Evolutionary conservation across 148 eudicot genomes (phyloP).

Genomic region (Agrostemma githago): DNA sequence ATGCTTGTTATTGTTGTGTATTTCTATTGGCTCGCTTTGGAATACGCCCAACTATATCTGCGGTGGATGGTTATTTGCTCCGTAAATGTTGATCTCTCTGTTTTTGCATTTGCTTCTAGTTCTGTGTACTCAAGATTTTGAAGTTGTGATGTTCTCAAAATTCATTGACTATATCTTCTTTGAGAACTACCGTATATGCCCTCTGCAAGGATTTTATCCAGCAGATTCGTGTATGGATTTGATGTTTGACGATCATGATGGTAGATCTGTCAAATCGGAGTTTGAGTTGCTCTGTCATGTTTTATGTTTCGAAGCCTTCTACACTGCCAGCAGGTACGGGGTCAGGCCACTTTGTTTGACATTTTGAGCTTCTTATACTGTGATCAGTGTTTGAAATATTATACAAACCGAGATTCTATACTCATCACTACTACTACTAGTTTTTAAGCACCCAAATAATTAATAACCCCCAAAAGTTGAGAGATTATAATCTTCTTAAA

Average conservation of each 20-base stretch:
- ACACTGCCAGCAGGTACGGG: not conserved
- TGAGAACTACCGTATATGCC: not conserved
- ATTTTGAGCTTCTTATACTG: not conserved
- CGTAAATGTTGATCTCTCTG: not conserved
- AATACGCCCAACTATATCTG: not conserved
- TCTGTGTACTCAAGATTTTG: not conserved
- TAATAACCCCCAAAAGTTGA: not conserved
- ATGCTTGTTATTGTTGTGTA: not conserved
- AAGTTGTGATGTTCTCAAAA: not conserved
- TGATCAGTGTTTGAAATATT: not conserved
- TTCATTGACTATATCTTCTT: too few species aligned
- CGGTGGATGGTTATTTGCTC: not conserved
- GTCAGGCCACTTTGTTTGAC: too few species aligned
- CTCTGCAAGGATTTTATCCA: not conserved
- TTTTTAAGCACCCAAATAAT: not conserved
- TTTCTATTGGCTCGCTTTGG: not conserved
- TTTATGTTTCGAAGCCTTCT: not conserved
- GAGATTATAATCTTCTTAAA: not conserved
- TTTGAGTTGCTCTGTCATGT: not conserved
- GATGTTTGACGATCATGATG: not conserved
- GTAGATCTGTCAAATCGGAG: not conserved
- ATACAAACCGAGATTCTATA: not conserved
- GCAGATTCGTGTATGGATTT: not conserved
- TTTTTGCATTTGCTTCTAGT: not conserved
- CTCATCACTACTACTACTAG: constrained; percentile 5